Percentiles rank a stretch among this genome's conserved stretches.
Evolutionary conservation across 2,329 filamentous ascomycete genomes (phyloP).

Genomic region (Lasiodiplodia gonubiensis): DNA sequence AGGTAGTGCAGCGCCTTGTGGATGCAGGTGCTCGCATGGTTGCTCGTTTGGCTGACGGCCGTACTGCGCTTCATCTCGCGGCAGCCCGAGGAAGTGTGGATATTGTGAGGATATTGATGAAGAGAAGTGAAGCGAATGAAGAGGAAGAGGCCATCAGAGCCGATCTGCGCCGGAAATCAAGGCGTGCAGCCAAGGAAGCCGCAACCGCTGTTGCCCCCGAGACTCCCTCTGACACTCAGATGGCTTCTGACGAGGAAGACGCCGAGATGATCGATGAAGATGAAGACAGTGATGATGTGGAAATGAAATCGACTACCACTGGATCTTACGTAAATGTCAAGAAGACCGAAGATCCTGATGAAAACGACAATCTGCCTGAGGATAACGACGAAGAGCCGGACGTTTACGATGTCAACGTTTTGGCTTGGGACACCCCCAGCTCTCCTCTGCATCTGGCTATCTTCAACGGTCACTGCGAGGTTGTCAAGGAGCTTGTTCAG

Average conservation of each 20-base stretch:
- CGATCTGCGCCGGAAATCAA: constrained; percentile 53
- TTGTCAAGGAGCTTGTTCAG: constrained; percentile 70
- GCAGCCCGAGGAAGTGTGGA: constrained; percentile 70
- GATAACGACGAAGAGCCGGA: constrained; percentile 73
- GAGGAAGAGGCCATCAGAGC: constrained; percentile 67
- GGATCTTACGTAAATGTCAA: constrained; percentile 76
- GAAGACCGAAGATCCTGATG: constrained; percentile 49
- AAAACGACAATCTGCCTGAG: constrained; percentile 53
- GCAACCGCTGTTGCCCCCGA: background rate
- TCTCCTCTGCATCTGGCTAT: constrained; percentile 82
- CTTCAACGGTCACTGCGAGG: constrained; percentile 70
- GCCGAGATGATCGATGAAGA: constrained; percentile 59
- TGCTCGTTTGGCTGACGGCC: constrained; percentile 76
- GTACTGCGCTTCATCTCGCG: constrained; percentile 82
- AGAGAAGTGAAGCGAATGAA: constrained; percentile 76
- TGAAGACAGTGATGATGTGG: constrained; percentile 42
- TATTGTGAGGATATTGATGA: constrained; percentile 74
- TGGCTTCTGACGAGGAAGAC: constrained; percentile 47
- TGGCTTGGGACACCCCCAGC: constrained; percentile 79
- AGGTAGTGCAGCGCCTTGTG: constrained; percentile 74
- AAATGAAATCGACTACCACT: constrained; percentile 53
- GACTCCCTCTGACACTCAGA: background rate
- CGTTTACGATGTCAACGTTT: constrained; percentile 76
- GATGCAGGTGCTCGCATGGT: constrained; percentile 75
- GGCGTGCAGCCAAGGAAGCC: constrained; percentile 32